phyloP scores from a whole-genome alignment of 1,284 basidiomycete species.

The Naganishia liquefaciens region DNA sequence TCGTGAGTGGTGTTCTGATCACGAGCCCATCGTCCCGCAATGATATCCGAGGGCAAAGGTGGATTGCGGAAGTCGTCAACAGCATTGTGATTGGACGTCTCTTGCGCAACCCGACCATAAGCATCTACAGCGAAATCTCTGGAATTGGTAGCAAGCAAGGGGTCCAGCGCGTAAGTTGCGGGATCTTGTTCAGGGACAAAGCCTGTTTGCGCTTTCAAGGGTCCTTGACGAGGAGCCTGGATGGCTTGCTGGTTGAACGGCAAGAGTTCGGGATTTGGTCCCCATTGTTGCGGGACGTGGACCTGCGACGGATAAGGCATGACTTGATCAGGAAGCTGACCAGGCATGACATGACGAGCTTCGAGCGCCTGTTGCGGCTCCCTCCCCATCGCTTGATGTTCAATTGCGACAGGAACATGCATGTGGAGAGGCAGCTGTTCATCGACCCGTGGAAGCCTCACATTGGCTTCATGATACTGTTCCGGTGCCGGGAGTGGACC shows the following conservation, averaged over 20 bases:
- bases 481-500: not conserved
- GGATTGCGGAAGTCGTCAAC: conserved; percentile 13
- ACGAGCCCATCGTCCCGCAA: conserved; percentile 29
- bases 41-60: conserved; percentile 29
- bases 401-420: not conserved
- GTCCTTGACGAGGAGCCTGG: not conserved
- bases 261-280: not conserved
- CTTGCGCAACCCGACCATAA: conserved; percentile 10
- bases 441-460: not conserved
- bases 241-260: conserved; percentile 4
- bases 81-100: conserved; percentile 4
- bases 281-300: conserved; percentile 9
- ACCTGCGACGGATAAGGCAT: not conserved
- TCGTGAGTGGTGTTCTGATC: conserved; percentile 2
- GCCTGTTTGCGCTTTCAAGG: not conserved
- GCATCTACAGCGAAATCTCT: not conserved
- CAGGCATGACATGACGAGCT: conserved; percentile 3
- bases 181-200: not conserved
- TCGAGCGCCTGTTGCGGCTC: not conserved
- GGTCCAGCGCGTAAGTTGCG: conserved; percentile 15
- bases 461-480: not conserved
- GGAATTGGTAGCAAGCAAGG: conserved; percentile 10
- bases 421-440: not conserved
- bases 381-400: not conserved
- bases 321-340: not conserved